Evolutionary conservation across 23 red algal genomes (phyloP), one percentile per base, ranked within the genome.

Genomic region (Cyanidium caldarium): DNA sequence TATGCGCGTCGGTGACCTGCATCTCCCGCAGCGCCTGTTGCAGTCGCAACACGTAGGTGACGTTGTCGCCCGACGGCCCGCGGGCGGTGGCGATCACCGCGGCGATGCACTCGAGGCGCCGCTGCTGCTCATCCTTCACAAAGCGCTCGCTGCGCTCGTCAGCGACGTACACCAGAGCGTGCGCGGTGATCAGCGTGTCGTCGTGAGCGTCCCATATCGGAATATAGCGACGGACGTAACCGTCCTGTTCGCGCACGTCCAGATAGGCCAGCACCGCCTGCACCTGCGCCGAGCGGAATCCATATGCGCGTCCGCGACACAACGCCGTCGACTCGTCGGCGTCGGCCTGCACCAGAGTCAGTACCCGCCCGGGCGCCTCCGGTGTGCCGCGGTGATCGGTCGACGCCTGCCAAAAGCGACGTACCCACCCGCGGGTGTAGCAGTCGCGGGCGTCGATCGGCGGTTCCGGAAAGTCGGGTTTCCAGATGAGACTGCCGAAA

Each of bases 351-450:
- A 61, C 51, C 51, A 61, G 51, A 10, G 51, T 61, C 10, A 25
- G n/a, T 28, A 61, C 51, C n/a, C 51, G 51, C 31, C 51, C 51
- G n/a, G 51, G 51, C 7, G 5, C 19, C 51, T 16, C 5, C 21
- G 19, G n/a, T 25, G 51, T 61, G 31, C 51, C 51, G 7, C 51
- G 51, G 23, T 61, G 51, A 25, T 61, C 51, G 10, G 13, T 61
- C 51, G 51, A 61, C n/a, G 7, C n/a, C 51, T 61, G 51, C 51
- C 51, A 61, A 25, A 61, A 61, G 19, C 51, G 51, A 28, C 51
- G 19, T 28, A 10, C 5, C 51, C 51, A 61, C 19, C 51, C 51
- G 23, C 10, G 5, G 5, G 31, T 28, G 51, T 14, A 61, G 7
- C n/a, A 16, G 31, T 61, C 51, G 7, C 10, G 10, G 7, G n/a